A percentile compares a stretch with the other conserved stretches of the same genome.
phyloP scores from a whole-genome alignment of 805 yeast species.

The Metschnikowia lochheadii region DNA sequence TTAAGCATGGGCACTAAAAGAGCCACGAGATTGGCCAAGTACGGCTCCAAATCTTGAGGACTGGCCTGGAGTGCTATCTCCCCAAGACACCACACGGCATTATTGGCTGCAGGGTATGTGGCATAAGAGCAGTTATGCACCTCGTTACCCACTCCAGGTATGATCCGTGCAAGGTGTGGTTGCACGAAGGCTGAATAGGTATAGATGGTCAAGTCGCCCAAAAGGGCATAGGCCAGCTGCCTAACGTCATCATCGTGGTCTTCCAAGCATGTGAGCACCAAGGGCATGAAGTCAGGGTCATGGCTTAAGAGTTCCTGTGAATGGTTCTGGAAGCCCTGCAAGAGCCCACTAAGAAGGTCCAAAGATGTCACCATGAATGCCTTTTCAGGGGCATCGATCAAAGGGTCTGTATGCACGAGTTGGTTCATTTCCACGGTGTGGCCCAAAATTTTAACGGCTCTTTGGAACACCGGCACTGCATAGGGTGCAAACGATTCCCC shows the following conservation, averaged over 20 bases:
- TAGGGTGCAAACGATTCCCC: conserved; percentile 84
- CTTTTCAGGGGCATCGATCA: conserved; percentile 73
- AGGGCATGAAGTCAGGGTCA: conserved; percentile 46
- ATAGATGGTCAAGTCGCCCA: conserved; percentile 83
- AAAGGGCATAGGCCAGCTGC: conserved; percentile 82
- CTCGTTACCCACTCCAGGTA: conserved; percentile 68
- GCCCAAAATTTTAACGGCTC: conserved; percentile 68
- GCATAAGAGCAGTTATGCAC: conserved; percentile 49
- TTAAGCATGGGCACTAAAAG: conserved; percentile 58
- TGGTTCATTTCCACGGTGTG: conserved; percentile 65
- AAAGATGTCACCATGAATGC: conserved; percentile 86
- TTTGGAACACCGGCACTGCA: conserved; percentile 79
- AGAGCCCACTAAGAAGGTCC: conserved; percentile 87
- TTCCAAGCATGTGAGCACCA: conserved; percentile 65
- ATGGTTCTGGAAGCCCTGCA: conserved; percentile 77
- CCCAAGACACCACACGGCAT: conserved; percentile 93
- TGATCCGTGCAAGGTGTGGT: conserved; percentile 48
- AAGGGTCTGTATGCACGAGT: conserved; percentile 61
- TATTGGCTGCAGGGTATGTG: conserved; percentile 67
- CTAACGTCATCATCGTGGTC: conserved; percentile 85
- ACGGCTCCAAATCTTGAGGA: conserved; percentile 45
- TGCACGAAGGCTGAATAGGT: conserved; percentile 43
- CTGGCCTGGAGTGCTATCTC: conserved; percentile 67
- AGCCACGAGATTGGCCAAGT: conserved; percentile 49
- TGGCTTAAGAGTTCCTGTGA: conserved; percentile 47